Percentiles rank a stretch among this genome's conserved stretches.
phyloP scores from a whole-genome alignment of 805 yeast species.

The Spathaspora boniae region DNA sequence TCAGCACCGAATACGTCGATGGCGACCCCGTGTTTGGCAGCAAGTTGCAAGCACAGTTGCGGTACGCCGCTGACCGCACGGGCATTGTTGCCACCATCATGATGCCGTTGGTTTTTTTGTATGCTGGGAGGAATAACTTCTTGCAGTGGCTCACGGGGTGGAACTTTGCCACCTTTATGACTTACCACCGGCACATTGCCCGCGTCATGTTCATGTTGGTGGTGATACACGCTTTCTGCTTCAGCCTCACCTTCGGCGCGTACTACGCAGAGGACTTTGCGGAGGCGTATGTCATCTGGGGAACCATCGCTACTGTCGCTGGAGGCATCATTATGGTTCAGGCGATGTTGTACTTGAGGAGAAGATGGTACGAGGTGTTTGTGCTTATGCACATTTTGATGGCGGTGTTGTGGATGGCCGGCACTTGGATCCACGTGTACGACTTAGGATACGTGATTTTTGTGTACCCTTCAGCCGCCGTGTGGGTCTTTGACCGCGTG shows the following conservation, averaged over 20 bases:
- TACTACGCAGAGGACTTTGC: constrained; percentile 3
- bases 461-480: constrained; percentile 27
- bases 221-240: constrained; percentile 23
- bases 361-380: constrained; percentile 37
- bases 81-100: constrained; percentile 44
- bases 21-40: constrained; percentile 25
- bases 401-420: constrained; percentile 42
- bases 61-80: constrained; percentile 48
- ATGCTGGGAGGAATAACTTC: constrained; percentile 53
- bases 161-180: constrained; percentile 27
- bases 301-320: constrained; percentile 32
- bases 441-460: constrained; percentile 23
- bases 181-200: constrained; percentile 25
- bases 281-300: constrained; percentile 20
- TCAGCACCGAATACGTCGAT: constrained; percentile 3
- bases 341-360: constrained; percentile 31
- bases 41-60: constrained; percentile 16
- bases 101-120: constrained; percentile 52
- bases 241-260: constrained; percentile 9
- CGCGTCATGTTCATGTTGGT: constrained; percentile 19
- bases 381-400: constrained; percentile 29
- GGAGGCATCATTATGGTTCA: constrained; percentile 31
- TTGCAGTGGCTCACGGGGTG: constrained; percentile 36
- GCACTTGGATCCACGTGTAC: constrained; percentile 37
- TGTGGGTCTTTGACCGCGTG: constrained; percentile 37